phyloP scores from a whole-genome alignment of 2,329 filamentous ascomycete genomes.

The Colletotrichum acutatum region DNA sequence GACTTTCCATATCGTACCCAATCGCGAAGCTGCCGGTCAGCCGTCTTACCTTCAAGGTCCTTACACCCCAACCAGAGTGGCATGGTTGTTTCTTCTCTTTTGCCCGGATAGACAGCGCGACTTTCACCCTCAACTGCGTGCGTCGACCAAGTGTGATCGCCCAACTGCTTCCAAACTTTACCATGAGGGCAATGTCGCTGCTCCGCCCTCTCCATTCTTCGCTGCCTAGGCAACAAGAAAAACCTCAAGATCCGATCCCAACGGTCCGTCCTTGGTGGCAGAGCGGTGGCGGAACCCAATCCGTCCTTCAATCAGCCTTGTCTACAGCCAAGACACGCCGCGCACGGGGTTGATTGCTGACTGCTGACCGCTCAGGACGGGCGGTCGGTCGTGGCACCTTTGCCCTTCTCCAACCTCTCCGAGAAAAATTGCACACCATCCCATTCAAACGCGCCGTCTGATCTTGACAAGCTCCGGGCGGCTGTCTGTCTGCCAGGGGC shows the following conservation, averaged over 20 bases:
- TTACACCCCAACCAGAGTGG: not conserved
- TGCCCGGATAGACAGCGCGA: conserved; percentile 18
- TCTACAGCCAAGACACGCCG: not conserved
- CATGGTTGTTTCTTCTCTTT: not conserved
- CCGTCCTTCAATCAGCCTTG: conserved; percentile 18
- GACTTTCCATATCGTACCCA: conserved; percentile 9
- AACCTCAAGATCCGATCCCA: not conserved
- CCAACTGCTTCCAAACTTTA: not conserved
- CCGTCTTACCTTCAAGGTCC: not conserved
- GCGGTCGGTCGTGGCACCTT: not conserved
- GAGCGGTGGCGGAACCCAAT: not conserved
- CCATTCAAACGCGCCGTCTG: conserved; percentile 12
- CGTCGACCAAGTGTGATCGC: not conserved
- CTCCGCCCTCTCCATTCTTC: conserved; percentile 22
- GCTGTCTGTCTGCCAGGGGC: conserved; percentile 4
- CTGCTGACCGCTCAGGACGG: not conserved
- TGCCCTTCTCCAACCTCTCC: not conserved
- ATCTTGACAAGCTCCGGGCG: conserved; percentile 7
- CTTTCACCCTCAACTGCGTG: not conserved
- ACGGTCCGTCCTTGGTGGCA: not conserved
- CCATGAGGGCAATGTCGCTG: conserved; percentile 1
- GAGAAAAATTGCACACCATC: not conserved
- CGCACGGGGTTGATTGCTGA: not conserved
- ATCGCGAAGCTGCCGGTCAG: not conserved
- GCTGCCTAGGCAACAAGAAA: conserved; percentile 25